phyloP scores from a whole-genome alignment of 768 basidiomycete species.

The Leccinum arenicola region DNA sequence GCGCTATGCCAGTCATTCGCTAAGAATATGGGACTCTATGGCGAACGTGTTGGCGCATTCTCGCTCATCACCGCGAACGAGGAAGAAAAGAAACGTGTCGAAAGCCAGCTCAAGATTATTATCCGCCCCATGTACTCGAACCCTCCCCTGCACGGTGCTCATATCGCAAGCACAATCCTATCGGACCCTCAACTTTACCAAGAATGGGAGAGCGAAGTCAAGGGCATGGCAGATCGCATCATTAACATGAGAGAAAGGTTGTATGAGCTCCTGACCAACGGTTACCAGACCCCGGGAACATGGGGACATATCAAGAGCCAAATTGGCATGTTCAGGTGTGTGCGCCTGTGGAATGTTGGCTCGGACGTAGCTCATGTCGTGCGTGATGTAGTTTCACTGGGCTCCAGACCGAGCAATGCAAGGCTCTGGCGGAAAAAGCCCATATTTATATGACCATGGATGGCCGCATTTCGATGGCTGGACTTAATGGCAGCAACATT shows the following conservation, averaged over 20 bases:
- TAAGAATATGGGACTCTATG: constrained; percentile 99
- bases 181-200: constrained; percentile 68
- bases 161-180: constrained; percentile 83
- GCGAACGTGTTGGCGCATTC: constrained; percentile 97
- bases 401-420: constrained; percentile 73
- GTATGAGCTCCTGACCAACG: constrained; percentile 72
- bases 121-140: constrained; percentile 98
- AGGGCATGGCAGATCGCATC: constrained; percentile 93
- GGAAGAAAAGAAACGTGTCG: constrained; percentile 81
- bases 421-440: constrained; percentile 79
- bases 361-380: constrained; percentile 1
- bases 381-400: constrained; percentile 71
- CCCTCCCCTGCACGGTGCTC: constrained; percentile 88
- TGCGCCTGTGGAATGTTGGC: constrained; percentile 3
- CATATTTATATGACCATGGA: constrained; percentile 95
- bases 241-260: constrained; percentile 89
- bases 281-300: constrained; percentile 85
- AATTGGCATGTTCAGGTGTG: constrained; percentile 96
- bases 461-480: constrained; percentile 94
- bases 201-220: constrained; percentile 91
- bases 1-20: constrained; percentile 95
- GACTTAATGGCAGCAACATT: constrained; percentile 79
- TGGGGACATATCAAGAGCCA: constrained; percentile 96
- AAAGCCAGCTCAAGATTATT: constrained; percentile 93
- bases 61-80: constrained; percentile 69